Evolutionary conservation across 2,329 filamentous ascomycete species (phyloP), one percentile per base, ranked within the genome.

Genomic region (Fusarium circinatum): DNA sequence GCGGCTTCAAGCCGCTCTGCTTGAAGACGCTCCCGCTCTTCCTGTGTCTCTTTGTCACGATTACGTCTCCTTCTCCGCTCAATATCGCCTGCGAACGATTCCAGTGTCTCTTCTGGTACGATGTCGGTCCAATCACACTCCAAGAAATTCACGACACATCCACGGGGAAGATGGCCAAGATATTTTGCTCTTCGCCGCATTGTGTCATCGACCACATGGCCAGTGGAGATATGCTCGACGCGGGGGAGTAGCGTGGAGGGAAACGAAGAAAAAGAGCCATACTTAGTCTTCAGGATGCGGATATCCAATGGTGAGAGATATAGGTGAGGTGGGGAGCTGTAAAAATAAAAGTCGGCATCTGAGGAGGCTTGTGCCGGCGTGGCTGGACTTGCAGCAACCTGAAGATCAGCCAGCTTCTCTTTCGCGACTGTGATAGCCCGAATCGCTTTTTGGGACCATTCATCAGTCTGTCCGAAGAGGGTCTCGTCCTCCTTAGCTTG

Each of bases 51-150:
- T 82, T 98, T 98, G 75, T 98, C 95, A 11, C 87, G 87, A 76
- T 97, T 95, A 61, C 89, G 88, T 81, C 92, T 94, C 63, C 94
- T 88, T 60, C 95, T 88, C 64, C 89, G 88, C 73, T 94, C 93
- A 60, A 96, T 92, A 68, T 98, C 94, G 0, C 86, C 83, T n/a
- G 88, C 86, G 82, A 98, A 98, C 3, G 88, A 87, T 44, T 90
- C 90, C n/a, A 98, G 85, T 8, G 94, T 88, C 57, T 94, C 92
- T 2, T 91, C 87, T 7, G 91, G 88, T 10, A 98, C 93, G 42
- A 96, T 93, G 75, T 97, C 95, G 7, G 94, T 95, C 95, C 95
- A 98, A 81, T 98, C 95, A 79, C 95, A 98, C 83, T 98, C 95
- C 3, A 98, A 83, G 78, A 98, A 98, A 74, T 89, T 94, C 47